Percentiles rank a stretch among this genome's conserved stretches.
Conservation (phyloP, 257 asterid species). For the Solanum pinnatisectum region DNA sequence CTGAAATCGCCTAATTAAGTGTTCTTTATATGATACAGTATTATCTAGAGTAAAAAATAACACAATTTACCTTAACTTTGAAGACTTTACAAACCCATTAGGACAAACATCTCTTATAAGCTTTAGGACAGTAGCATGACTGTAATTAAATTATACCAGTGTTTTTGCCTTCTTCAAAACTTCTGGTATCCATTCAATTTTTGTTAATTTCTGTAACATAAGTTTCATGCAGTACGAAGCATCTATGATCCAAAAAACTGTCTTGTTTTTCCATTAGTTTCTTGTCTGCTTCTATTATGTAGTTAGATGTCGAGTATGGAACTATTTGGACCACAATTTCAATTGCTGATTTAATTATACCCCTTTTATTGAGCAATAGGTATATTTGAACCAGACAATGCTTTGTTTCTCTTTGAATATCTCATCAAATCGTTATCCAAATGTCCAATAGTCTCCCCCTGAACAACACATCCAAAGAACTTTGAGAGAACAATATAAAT, state of each 20-base stretch:
- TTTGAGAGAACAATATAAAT: too few species aligned
- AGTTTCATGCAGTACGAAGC: neutral
- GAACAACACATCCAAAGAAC: neutral
- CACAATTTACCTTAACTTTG: neutral
- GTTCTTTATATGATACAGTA: constrained; percentile 20
- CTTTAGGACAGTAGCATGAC: constrained; percentile 9
- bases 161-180: constrained; percentile 32
- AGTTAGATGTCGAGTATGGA: constrained; percentile 7
- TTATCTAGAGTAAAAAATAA: constrained; percentile 25
- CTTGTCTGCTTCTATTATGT: constrained; percentile 34
- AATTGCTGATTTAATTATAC: neutral
- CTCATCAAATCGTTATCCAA: neutral
- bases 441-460: neutral
- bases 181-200: constrained; percentile 4
- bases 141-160: constrained; percentile 25
- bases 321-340: constrained; percentile 25
- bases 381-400: too few species aligned
- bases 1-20: constrained; percentile 11
- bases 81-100: constrained; percentile 6
- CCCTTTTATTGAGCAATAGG: neutral
- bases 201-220: constrained; percentile 11
- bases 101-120: constrained; percentile 13
- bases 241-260: constrained; percentile 36
- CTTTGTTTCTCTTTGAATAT: neutral
- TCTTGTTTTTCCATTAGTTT: constrained; percentile 22